Percentiles rank a stretch among this genome's conserved stretches.
Conservation (phyloP, 2,329 filamentous ascomycete genomes). For the Lanzia echinophila region DNA sequence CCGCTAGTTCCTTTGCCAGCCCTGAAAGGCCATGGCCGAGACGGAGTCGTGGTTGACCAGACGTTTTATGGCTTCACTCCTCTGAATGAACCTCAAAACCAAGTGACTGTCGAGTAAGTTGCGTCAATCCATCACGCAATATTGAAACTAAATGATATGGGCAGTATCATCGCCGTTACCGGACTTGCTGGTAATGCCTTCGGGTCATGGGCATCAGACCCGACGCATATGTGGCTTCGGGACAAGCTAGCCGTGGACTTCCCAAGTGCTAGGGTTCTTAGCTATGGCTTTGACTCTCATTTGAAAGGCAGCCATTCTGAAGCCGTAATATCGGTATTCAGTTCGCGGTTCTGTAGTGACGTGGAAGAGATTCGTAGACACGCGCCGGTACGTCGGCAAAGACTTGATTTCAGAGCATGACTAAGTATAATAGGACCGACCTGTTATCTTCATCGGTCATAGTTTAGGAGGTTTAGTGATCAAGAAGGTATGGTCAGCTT, state of each 20-base stretch:
- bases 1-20: background rate
- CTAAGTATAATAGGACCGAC: slow-evolving; percentile 4
- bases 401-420: background rate
- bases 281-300: slow-evolving; percentile 30
- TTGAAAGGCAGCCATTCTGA: slow-evolving; percentile 12
- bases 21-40: background rate
- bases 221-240: slow-evolving; percentile 33
- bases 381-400: background rate
- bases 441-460: slow-evolving; percentile 31
- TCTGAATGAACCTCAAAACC: slow-evolving; percentile 1
- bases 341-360: slow-evolving; percentile 17
- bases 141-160: background rate
- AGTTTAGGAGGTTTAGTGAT: slow-evolving; percentile 34
- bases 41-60: slow-evolving; percentile 8
- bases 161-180: slow-evolving; percentile 34
- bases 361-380: slow-evolving; percentile 18
- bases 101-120: slow-evolving; percentile 6
- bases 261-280: slow-evolving; percentile 26
- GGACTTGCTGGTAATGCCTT: slow-evolving; percentile 35
- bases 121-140: background rate
- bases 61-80: slow-evolving; percentile 10
- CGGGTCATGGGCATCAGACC: slow-evolving; percentile 33
- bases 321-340: slow-evolving; percentile 3
- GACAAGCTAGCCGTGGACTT: slow-evolving; percentile 32
- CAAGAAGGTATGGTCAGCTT: slow-evolving; percentile 24